A percentile compares a stretch with the other conserved stretches of the same genome.
phyloP scores from a whole-genome alignment of 805 yeast species.

The Ogataea philodendri region DNA sequence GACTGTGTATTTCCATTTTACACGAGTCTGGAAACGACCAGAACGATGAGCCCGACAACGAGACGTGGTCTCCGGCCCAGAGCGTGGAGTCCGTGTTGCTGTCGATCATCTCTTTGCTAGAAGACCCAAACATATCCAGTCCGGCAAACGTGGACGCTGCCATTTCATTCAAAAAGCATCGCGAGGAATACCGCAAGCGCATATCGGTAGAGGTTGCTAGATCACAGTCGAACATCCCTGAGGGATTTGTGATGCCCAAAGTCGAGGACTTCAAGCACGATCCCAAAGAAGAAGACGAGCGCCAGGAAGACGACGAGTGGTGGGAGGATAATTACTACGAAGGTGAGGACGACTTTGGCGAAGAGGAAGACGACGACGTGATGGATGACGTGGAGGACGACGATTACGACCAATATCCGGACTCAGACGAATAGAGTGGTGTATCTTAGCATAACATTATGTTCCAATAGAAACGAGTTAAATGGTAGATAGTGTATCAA shows the following conservation, averaged over 20 bases:
- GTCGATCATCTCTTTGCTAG: conserved; percentile 84
- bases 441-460: conserved; percentile 4
- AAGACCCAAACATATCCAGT: conserved; percentile 89
- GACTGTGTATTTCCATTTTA: conserved; percentile 88
- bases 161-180: conserved; percentile 84
- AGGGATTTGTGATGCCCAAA: conserved; percentile 78
- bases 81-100: conserved; percentile 91
- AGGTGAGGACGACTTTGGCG: conserved; percentile 34
- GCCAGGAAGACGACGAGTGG: conserved; percentile 35
- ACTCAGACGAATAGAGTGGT: conserved; percentile 12
- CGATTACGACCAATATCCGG: conserved; percentile 23
- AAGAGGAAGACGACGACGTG: conserved; percentile 29
- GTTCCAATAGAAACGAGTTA: conserved; percentile 9
- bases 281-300: conserved; percentile 27
- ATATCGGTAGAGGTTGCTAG: conserved; percentile 79
- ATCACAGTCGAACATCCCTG: conserved; percentile 82
- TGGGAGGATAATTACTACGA: conserved; percentile 35
- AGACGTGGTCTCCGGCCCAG: conserved; percentile 95
- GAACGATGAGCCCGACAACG: conserved; percentile 89
- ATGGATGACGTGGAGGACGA: conserved; percentile 27
- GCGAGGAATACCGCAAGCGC: conserved; percentile 72
- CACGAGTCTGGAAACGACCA: conserved; percentile 86
- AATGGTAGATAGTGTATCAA: not conserved
- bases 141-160: conserved; percentile 99
- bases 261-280: conserved; percentile 47